phyloP scores from a whole-genome alignment of 805 yeast species.

The Monosporozyma aquatica region DNA sequence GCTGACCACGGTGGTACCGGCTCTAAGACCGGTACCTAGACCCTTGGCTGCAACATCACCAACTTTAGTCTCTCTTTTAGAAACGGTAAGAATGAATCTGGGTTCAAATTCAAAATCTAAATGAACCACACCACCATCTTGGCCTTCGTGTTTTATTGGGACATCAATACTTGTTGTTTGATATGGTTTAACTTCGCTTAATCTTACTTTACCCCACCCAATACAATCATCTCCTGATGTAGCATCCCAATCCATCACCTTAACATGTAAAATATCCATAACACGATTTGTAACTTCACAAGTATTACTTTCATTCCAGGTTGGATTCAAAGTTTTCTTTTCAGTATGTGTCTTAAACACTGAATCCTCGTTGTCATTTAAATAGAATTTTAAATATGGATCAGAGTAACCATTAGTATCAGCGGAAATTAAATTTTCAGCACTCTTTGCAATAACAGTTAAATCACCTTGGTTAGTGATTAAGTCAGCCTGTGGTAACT shows the following conservation, averaged over 20 bases:
- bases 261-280: slow-evolving; percentile 47
- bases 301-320: slow-evolving; percentile 65
- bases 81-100: slow-evolving; percentile 46
- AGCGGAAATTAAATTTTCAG: slow-evolving; percentile 66
- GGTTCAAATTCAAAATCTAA: slow-evolving; percentile 61
- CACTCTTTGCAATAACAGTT: slow-evolving; percentile 51
- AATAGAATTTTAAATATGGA: slow-evolving; percentile 67
- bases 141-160: slow-evolving; percentile 34
- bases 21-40: slow-evolving; percentile 38
- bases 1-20: slow-evolving; percentile 35
- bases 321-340: slow-evolving; percentile 86
- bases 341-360: slow-evolving; percentile 67
- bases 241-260: slow-evolving; percentile 84
- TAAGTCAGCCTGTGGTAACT: slow-evolving; percentile 65
- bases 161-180: slow-evolving; percentile 42
- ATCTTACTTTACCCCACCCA: slow-evolving; percentile 52
- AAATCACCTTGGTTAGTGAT: slow-evolving; percentile 67
- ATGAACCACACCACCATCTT: slow-evolving; percentile 50
- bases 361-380: slow-evolving; percentile 51
- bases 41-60: slow-evolving; percentile 45
- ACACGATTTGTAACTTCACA: slow-evolving; percentile 53
- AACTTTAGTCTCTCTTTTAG: slow-evolving; percentile 33
- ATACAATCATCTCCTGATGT: slow-evolving; percentile 80
- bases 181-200: slow-evolving; percentile 44
- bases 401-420: slow-evolving; percentile 91